Evolutionary conservation across 306 rosid species (phyloP), one percentile per base, ranked within the genome.

Genomic region (Trifolium pratense): DNA sequence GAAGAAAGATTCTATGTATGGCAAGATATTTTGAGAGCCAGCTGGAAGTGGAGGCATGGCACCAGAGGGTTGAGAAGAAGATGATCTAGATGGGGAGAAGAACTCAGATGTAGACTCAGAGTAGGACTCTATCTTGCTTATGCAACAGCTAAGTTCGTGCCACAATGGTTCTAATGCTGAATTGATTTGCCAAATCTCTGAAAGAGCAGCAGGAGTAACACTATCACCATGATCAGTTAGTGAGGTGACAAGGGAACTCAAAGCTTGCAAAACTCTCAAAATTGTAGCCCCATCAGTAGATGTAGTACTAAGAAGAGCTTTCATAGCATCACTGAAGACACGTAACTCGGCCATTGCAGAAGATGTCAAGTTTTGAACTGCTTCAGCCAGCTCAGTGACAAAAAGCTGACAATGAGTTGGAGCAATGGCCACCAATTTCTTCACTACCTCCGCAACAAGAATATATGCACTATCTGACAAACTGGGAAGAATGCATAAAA

Each of bases 1-100:
- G 83, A 95, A 95, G 89, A 95, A 95, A 15, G 99, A 95, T 80
- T 95, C 99, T 73, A 95, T 95, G 69, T 90, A 95, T n/a, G 99
- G 97, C 75, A 95, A 81, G 51, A 95, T 84, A 84, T 95, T 95
- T 80, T 95, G 99, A 71, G 97, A 90, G 42, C 99, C 99, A 26
- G 97, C 93, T 73, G 99, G 99, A 67, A 95, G 88, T 45, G 97
- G 96, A 66, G 98, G 81, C 77, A 80, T 83, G 60, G 75, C 87
- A 79, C 91, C 89, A 78, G 97, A 81, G 7, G 96, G 97, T 79
- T 84, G 90, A 69, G 92, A 75, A 62, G 87, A 72, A 67, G 91
- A 80, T 55, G 93, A 64, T 57, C 74, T 82, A 59, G 87, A 86
- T 26, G 96, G 73, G 77, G 88, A 58, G 40, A 77, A 17, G 49